A percentile compares a stretch with the other conserved stretches of the same genome.
Conservation (phyloP, 805 yeast species). For the Wickerhamomyces ciferrii region DNA sequence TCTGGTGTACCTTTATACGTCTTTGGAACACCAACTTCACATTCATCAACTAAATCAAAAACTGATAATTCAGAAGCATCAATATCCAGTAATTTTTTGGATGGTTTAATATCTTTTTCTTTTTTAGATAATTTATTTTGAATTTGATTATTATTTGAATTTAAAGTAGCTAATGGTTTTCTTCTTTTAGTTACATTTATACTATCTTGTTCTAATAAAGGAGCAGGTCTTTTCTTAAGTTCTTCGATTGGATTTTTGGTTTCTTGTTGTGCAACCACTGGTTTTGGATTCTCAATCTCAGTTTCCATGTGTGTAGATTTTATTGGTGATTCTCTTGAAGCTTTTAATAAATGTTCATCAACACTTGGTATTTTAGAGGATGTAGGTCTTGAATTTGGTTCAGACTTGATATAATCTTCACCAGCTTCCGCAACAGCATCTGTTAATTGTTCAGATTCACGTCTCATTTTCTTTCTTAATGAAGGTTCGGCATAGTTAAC, state of each 20-base stretch:
- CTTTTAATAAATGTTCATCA: constrained; percentile 5
- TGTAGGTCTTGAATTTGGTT: constrained; percentile 2
- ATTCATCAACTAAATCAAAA: constrained; percentile 24
- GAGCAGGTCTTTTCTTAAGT: constrained; percentile 3
- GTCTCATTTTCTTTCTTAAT: constrained; percentile 60
- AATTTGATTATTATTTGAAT: constrained; percentile 13
- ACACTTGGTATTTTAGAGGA: not conserved
- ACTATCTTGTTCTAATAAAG: constrained; percentile 16
- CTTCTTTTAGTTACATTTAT: constrained; percentile 22
- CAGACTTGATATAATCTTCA: constrained; percentile 1
- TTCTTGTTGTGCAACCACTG: not conserved
- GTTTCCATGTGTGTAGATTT: not conserved
- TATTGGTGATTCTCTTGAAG: constrained; percentile 9
- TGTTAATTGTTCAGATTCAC: constrained; percentile 52
- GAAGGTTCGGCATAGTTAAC: constrained; percentile 69
- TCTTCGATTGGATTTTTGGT: not conserved
- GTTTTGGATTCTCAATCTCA: not conserved
- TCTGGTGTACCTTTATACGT: constrained; percentile 20
- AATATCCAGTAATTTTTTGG: constrained; percentile 3
- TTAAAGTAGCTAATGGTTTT: constrained; percentile 15
- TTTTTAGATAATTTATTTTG: too few relatives aligned
- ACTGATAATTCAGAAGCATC: constrained; percentile 20
- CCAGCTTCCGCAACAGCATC: constrained; percentile 47
- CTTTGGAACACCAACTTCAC: constrained; percentile 22
- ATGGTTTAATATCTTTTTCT: constrained; percentile 1